A percentile compares a stretch with the other conserved stretches of the same genome.
Evolutionary conservation across 192 early-diverging fungal species (phyloP).

Genomic region (Coemansia sp.): DNA sequence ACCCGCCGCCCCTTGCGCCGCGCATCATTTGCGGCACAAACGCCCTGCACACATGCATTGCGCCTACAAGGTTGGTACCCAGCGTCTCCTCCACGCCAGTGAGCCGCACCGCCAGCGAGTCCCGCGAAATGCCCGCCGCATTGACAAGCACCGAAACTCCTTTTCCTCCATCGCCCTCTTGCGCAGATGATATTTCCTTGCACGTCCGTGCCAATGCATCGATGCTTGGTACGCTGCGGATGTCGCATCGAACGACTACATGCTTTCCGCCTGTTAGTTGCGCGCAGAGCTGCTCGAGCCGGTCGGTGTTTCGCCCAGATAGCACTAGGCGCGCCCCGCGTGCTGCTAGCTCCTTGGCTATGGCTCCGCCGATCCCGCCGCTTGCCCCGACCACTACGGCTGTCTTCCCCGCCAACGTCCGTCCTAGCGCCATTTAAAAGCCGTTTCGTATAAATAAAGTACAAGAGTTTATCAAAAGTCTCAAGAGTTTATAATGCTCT

Average conservation of each 20-base stretch:
- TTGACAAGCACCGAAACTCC: constrained; percentile 39
- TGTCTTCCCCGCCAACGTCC: constrained; percentile 31
- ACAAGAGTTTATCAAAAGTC: no score
- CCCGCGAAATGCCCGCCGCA: constrained; percentile 55
- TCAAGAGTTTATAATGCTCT: no score
- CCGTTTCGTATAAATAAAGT: background rate
- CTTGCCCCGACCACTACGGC: constrained; percentile 70
- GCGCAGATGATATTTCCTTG: background rate
- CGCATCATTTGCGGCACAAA: constrained; percentile 22
- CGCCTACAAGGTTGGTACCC: constrained; percentile 68
- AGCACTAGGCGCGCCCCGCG: constrained; percentile 60
- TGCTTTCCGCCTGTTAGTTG: constrained; percentile 4
- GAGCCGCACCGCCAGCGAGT: constrained; percentile 55
- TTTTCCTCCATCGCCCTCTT: background rate
- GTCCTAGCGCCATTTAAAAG: background rate
- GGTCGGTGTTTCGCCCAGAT: constrained; percentile 56
- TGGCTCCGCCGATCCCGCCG: constrained; percentile 74
- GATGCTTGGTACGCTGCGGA: constrained; percentile 12
- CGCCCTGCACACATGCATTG: constrained; percentile 60
- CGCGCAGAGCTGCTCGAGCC: constrained; percentile 25
- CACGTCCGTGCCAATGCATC: background rate
- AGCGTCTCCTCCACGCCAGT: constrained; percentile 59
- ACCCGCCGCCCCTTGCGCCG: constrained; percentile 35
- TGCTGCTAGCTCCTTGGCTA: constrained; percentile 60
- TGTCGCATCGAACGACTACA: constrained; percentile 15